Base-by-base conservation (phyloP, 176 grass and related monocot genomes). In the Aegilops longissima region DNA sequence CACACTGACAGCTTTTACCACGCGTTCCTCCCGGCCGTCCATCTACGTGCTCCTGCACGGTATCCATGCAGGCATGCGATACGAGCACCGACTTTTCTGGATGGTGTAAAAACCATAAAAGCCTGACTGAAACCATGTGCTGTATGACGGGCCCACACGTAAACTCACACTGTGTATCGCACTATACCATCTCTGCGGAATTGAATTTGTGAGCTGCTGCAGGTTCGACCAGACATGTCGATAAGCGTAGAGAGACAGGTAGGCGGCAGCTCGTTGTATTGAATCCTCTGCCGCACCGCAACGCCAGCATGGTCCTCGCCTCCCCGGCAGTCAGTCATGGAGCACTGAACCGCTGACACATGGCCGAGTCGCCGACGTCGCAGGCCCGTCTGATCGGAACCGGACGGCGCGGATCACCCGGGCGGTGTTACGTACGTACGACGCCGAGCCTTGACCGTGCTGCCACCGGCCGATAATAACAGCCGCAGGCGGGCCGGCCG, bases 371-470 rank as follows among this genome's bases (percentile, higher is more conserved):
- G 29, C 70, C 70, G 38, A 72, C 23, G 12, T 4, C 40, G 42
- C 13, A 1, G 3, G 8, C 13, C 4, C 45, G 44, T 76, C 73
- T 2, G 44, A 52, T 30, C 25, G 44, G 44, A 45, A 17, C 24
- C 44, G 44, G 45, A 76, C 45, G 45, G 73, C 45, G 44, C 13
- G 3, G 44, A 52, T 52, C 14, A 8, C 14, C 73, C 24, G 14
- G 73, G 8, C 44, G 73, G 44, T 11, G 56, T 21, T 59, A 24
- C 40, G 23, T 29, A 44, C 24, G 72, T 51, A 75, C 72, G 40
- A 18, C 18, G 73, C 73, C 73, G 73, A 25, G 73, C 73, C 27
- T 76, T 76, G 73, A 76, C 73, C 73, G 73, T 45, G 70, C 39
- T 73, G 12, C 6, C 38, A 47, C 5, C 39, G n/a, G 8, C 5